phyloP scores from a whole-genome alignment of 116 monocot species.

The Zostera marina region DNA sequence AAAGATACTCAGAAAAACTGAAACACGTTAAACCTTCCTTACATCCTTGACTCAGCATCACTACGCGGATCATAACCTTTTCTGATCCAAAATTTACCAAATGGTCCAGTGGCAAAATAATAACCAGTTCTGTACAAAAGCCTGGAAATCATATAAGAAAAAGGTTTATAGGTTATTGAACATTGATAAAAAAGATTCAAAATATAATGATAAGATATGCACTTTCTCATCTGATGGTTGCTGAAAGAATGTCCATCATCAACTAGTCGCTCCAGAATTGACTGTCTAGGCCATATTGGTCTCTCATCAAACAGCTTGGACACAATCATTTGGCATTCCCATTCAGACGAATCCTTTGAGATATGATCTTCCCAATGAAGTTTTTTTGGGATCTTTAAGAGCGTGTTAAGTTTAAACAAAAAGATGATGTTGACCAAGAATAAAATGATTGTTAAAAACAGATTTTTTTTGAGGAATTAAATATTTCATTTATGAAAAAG shows the following conservation, averaged over 20 bases:
- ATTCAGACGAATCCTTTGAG: constrained; percentile 42
- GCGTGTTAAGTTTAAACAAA: constrained; percentile 34
- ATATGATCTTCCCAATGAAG: constrained; percentile 74
- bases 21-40: constrained; percentile 8
- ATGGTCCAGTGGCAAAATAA: constrained; percentile 89
- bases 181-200: background rate
- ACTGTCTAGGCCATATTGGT: constrained; percentile 80
- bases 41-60: constrained; percentile 73
- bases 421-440: background rate
- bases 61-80: constrained; percentile 94
- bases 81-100: constrained; percentile 78
- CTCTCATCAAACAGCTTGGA: constrained; percentile 67
- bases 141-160: constrained; percentile 13
- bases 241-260: constrained; percentile 49
- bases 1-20: background rate
- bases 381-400: constrained; percentile 46
- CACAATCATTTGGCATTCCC: constrained; percentile 60
- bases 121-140: constrained; percentile 75
- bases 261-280: constrained; percentile 44
- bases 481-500: too few species aligned
- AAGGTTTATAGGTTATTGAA: background rate
- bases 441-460: too few species aligned
- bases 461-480: too few species aligned
- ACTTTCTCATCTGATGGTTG: constrained; percentile 53
- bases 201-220: background rate